Evolutionary conservation across 1,284 basidiomycete genomes (phyloP).

Genomic region (Cryptococcus maquisensis): DNA sequence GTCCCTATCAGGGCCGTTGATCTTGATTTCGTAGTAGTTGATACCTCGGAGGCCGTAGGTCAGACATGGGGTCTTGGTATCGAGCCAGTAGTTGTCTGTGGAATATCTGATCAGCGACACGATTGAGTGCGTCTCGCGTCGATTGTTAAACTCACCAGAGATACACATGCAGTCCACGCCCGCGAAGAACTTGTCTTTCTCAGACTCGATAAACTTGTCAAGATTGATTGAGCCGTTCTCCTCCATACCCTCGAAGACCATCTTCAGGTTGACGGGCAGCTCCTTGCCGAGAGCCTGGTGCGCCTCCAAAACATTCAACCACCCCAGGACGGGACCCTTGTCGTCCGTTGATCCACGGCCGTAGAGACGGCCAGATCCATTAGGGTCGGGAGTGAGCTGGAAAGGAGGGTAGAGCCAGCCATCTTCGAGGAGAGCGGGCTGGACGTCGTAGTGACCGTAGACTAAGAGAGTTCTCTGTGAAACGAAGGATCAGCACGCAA

Average conservation of each 20-base stretch:
- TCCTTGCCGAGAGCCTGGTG: conserved; percentile 68
- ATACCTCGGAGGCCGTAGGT: conserved; percentile 68
- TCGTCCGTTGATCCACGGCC: conserved; percentile 91
- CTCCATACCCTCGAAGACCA: conserved; percentile 99
- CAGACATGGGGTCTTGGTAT: conserved; percentile 50
- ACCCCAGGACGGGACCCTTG: conserved; percentile 87
- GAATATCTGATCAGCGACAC: conserved; percentile 6
- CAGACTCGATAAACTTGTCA: conserved; percentile 79
- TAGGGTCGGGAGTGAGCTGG: conserved; percentile 62
- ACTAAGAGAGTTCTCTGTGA: conserved; percentile 76
- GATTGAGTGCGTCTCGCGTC: background rate
- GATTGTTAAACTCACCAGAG: conserved; percentile 51
- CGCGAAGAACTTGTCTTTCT: conserved; percentile 79
- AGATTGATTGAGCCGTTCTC: conserved; percentile 91
- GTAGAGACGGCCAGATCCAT: conserved; percentile 56
- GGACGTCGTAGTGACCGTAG: conserved; percentile 74
- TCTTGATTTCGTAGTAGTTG: conserved; percentile 78
- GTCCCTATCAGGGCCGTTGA: conserved; percentile 82
- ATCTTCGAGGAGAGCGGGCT: conserved; percentile 62
- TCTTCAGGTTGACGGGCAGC: conserved; percentile 88
- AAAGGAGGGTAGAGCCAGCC: conserved; percentile 94
- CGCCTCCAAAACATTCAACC: conserved; percentile 92
- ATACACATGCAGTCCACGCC: conserved; percentile 96
- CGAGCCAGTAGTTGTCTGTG: conserved; percentile 52
- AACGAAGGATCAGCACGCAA: conserved; percentile 5